Conservation (phyloP, 2,329 filamentous ascomycete species). For the Reticulascus tulasneorum region DNA sequence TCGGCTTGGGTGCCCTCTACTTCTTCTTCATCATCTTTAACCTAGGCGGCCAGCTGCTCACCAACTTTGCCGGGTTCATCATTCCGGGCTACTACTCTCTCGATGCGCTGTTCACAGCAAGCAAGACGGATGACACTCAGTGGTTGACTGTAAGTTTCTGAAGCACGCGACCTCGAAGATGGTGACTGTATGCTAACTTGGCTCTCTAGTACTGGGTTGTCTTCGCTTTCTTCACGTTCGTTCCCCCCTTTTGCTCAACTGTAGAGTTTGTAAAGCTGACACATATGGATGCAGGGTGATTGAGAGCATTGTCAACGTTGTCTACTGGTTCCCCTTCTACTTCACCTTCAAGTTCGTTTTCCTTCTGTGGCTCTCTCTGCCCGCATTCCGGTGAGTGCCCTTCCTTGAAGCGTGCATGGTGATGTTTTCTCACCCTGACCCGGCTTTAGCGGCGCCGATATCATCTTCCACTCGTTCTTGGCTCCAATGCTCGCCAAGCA, state of each 20-base stretch:
- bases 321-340: constrained; percentile 98
- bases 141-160: constrained; percentile 61
- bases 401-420: background rate
- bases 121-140: constrained; percentile 77
- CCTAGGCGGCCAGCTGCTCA: constrained; percentile 81
- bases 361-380: constrained; percentile 95
- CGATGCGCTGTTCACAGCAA: constrained; percentile 66
- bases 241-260: constrained; percentile 10
- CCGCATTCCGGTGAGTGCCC: constrained; percentile 78
- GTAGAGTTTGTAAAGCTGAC: constrained; percentile 2
- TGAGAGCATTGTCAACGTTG: constrained; percentile 78
- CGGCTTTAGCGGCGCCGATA: constrained; percentile 73
- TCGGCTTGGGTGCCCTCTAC: constrained; percentile 74
- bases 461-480: constrained; percentile 95
- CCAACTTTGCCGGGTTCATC: constrained; percentile 80
- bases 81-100: constrained; percentile 84
- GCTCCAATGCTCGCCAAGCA: constrained; percentile 89
- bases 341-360: constrained; percentile 99
- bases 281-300: constrained; percentile 49
- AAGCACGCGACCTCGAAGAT: constrained; percentile 1
- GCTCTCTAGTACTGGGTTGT: constrained; percentile 75
- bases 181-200: constrained; percentile 6
- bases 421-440: constrained; percentile 14
- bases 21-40: constrained; percentile 93
- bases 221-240: constrained; percentile 73